Percentiles rank a stretch among this genome's conserved stretches.
These are phyloP conservation scores for Pseudomassariella vexata DNA, from an alignment of 2,329 filamentous ascomycete species.

Conservation along the genomic window DNA sequence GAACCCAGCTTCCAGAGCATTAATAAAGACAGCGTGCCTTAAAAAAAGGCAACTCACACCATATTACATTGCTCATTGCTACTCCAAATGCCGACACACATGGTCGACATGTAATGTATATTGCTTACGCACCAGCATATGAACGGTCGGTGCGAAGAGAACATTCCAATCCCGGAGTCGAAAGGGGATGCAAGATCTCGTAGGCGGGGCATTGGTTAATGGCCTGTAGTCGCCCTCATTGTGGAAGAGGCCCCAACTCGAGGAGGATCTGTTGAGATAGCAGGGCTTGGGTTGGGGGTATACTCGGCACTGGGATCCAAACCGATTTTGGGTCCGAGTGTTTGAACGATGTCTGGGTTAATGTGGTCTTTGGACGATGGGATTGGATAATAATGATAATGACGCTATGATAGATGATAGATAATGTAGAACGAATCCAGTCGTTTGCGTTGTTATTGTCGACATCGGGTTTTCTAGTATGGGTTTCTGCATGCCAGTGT, in stretches of 20 bases:
- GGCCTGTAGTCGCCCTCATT: no score
- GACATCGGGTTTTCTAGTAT: no score
- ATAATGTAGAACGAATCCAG: conserved; percentile 22
- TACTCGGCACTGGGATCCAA: background rate
- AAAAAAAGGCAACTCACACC: no score
- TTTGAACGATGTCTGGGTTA: background rate
- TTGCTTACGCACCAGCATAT: background rate
- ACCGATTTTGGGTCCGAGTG: background rate
- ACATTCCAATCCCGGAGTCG: background rate
- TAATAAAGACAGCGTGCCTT: no score
- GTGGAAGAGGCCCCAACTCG: no score
- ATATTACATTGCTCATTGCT: conserved; percentile 4
- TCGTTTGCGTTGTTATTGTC: conserved; percentile 19
- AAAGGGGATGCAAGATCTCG: background rate
- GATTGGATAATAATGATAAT: conserved; percentile 17
- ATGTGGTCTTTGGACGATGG: background rate
- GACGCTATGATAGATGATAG: conserved; percentile 20
- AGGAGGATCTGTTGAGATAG: background rate
- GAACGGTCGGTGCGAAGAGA: background rate
- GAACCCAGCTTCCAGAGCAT: conserved; percentile 9
- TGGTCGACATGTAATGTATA: background rate
- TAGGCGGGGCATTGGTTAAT: no score
- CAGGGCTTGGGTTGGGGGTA: background rate
- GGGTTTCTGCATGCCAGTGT: no score
- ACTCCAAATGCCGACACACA: background rate